Evolutionary conservation across 1,139 yeast genomes (phyloP), one percentile per base, ranked within the genome.

Genomic region (Williopsis jadinii): DNA sequence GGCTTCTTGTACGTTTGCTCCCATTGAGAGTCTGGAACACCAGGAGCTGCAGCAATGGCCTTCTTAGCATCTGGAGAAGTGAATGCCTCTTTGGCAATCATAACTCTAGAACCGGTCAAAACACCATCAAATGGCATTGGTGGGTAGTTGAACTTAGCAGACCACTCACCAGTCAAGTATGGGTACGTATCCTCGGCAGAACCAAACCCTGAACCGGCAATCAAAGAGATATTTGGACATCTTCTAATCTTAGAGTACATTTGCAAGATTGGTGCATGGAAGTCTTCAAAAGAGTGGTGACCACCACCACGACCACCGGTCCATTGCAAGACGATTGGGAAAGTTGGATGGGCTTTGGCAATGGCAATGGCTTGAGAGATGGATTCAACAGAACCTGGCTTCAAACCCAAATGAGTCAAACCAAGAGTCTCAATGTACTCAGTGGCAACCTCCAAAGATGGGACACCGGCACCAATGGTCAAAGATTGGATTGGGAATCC

Each of bases 271-370:
- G 98, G 98, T 60, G 90, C 92, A 66, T 92, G 98, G 94, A 90
- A 88, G 69, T 92, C 98, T 73, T 92, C 99, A 62, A 81, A 92
- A 44, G 97, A 90, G 68, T 92, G 99, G 66, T 92, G 99, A 61
- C 99, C 99, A 76, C 99, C 99, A 71, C 97, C 99, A 77, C 99
- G 90, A 65, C 99, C 99, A 76, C 97, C 98, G 50, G 99, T 92
- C 99, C 99, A 92, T 74, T 92, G 98, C 57, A 92, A 72, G 44
- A 92, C 90, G 59, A 92, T 86, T 52, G 98, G 98, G 88, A 94
- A 92, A 48, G 64, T 70, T 54, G 98, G 98, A 68, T 90, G 95
- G 41, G 95, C 90, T 63, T 86, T 88, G 40, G 99, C 98, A 61
- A 92, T 92, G 46, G 83, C 69, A 56, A 92, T 80, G 51, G 81